Base-by-base conservation (phyloP, 371 early-diverging fungal genomes). In the Haplosporangium sp. region DNA sequence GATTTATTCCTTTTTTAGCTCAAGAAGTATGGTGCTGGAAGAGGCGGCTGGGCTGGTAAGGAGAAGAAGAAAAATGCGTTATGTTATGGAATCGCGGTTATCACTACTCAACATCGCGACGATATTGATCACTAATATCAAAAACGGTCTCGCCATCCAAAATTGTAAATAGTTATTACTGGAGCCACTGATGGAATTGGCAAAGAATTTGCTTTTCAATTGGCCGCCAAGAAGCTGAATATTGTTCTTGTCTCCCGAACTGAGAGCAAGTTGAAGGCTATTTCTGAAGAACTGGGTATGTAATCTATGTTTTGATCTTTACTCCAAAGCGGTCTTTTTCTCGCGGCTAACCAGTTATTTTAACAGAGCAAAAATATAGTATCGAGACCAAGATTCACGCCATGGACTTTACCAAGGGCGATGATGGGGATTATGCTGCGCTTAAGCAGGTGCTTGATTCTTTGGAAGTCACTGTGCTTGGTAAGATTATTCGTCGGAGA, bases 181-280 rank as follows among this genome's bases (percentile, higher is more conserved):
- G 99, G 99, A 64, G 97, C 98, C 19, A 95, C 98, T 10, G 99
- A 98, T 87, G 99, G 98, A 60, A 97, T 99, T 84, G 99, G 99
- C 48, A 94, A 92, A 76, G 98, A 95, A 74, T 95, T 98, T 68
- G 97, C 98, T 20, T 78, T 87, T 61, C 96, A 97, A 84, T 87
- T 99, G 45, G 98, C 98, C 59, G 85, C 91, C 64, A 89, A 89
- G 42, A 90, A 91, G 82, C 91, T 96, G 87, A 98, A 98, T 77
- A 70, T 99, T 19, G 82, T 98, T 37, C 86, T 99, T 47, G 88
- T 98, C 45, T 95, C 97, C 50, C 94, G 99, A 67, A 96, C 94
- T 55, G 82, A 85, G 74, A 88, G 90, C 52, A 98, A 98, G 85
- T 89, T 99, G 66, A 92, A 95, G 55, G 85, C 82, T 27, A 86